Base-by-base conservation (phyloP, 768 basidiomycete species). In the Tylopilus vinaceipallidus region DNA sequence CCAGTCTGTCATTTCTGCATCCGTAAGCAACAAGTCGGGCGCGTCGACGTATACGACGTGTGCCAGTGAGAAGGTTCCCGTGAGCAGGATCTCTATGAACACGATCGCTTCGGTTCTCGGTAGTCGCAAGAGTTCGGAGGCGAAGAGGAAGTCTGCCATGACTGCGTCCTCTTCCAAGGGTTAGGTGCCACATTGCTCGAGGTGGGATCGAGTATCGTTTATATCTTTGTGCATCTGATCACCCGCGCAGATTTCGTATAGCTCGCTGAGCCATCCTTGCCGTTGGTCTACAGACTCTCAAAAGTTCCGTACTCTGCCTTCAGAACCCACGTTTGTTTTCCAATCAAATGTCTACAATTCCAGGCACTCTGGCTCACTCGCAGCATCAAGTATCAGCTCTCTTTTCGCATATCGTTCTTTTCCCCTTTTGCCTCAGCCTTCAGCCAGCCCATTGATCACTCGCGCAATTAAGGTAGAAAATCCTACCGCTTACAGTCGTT, bases 1-100 rank as follows among this genome's bases (percentile, higher is more conserved):
- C 32, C 62, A 45, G 45, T 68, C 66, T 24, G 17, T 57, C 35
- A 44, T 52, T 34, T 66, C 63, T n/a, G 52, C 50, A 40, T 64
- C 63, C 6, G 43, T 61, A 6, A 66, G 63, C 46, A 63, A 63
- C 16, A 49, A 49, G 46, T 64, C 63, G 1, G 63, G 58, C 24
- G 39, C 61, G 42, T 64, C 63, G 19, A 66, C 63, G 14, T 63
- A 66, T 22, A 58, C 61, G 23, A 63, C 64, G 20, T 66, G 61
- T 41, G 56, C 56, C 20, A 66, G 61, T 38, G 63, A 66, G 35
- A 56, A 46, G 17, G 45, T 56, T 40, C 64, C 58, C 7, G 54
- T 55, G 17, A 61, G 51, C 47, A 60, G 63, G 54, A 47, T 64
- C 34, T 64, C 63, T 13, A 55, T 65, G 55, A 65, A 57, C 27